phyloP scores from a whole-genome alignment of 2,329 filamentous ascomycete genomes.

The Arthrobotrys musiformis region DNA sequence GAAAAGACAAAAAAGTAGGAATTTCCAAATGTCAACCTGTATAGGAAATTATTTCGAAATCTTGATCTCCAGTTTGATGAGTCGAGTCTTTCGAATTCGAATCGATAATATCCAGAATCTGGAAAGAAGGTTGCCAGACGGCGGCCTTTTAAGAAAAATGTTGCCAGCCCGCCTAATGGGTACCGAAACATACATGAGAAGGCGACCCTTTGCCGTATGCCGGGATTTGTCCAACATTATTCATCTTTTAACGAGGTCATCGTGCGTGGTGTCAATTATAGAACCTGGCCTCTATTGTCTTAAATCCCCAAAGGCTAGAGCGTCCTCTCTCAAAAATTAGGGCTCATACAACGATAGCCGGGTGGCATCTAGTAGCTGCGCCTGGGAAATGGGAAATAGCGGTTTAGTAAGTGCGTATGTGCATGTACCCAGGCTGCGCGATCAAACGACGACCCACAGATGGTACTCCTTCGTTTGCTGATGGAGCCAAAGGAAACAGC shows the following conservation, averaged over 20 bases:
- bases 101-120: constrained; percentile 4
- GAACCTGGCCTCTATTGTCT: constrained; percentile 32
- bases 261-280: constrained; percentile 45
- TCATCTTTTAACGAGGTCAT: constrained; percentile 48
- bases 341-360: constrained; percentile 54
- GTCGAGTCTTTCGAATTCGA: not conserved
- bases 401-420: not conserved
- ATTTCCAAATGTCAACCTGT: not conserved
- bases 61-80: too few relatives aligned
- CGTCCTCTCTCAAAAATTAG: constrained; percentile 20
- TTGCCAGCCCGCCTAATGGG: constrained; percentile 32
- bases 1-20: not conserved
- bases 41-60: constrained; percentile 17
- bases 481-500: constrained; percentile 31
- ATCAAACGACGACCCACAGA: constrained; percentile 25
- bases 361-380: constrained; percentile 29
- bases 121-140: constrained; percentile 1
- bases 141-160: constrained; percentile 14
- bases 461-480: constrained; percentile 20
- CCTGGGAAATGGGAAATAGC: constrained; percentile 17
- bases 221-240: constrained; percentile 35
- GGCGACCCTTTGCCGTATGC: constrained; percentile 35
- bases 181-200: constrained; percentile 56
- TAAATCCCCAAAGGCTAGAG: constrained; percentile 29
- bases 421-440: constrained; percentile 29